Conservation (phyloP, 768 basidiomycete genomes). For the Gloeophyllum trabeum region DNA sequence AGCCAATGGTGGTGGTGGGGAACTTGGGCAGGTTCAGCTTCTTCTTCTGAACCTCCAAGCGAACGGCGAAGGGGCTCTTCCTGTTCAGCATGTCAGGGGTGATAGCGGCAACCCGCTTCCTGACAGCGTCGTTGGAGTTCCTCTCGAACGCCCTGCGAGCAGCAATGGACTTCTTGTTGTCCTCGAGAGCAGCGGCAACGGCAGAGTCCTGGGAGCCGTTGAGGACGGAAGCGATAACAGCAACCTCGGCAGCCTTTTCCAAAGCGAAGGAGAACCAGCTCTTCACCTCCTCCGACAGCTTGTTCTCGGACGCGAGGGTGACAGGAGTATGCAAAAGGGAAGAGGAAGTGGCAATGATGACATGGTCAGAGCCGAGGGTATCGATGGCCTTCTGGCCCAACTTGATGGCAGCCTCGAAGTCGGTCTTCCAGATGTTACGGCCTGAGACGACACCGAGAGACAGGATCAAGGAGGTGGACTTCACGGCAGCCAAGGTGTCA, state of each 20-base stretch:
- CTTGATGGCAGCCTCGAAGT: constrained; percentile 76
- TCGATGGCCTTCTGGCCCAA: constrained; percentile 77
- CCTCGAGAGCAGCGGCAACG: constrained; percentile 68
- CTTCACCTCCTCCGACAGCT: constrained; percentile 79
- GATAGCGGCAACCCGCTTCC: constrained; percentile 90
- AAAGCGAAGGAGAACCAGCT: constrained; percentile 99
- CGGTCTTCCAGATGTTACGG: constrained; percentile 99
- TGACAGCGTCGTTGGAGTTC: constrained; percentile 87
- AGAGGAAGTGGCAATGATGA: constrained; percentile 92
- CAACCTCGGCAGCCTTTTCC: constrained; percentile 91
- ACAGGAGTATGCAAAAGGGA: constrained; percentile 98
- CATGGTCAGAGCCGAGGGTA: constrained; percentile 74
- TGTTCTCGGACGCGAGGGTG: constrained; percentile 85
- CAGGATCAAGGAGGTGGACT: constrained; percentile 67
- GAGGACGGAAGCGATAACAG: constrained; percentile 74
- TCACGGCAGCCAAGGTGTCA: constrained; percentile 70
- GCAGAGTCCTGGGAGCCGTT: constrained; percentile 74
- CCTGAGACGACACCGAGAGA: constrained; percentile 96
- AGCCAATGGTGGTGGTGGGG: constrained; percentile 97
- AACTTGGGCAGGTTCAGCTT: constrained; percentile 89
- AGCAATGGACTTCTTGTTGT: constrained; percentile 81
- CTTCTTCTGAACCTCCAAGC: constrained; percentile 83
- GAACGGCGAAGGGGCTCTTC: constrained; percentile 78
- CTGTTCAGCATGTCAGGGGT: constrained; percentile 79
- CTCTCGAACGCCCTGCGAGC: constrained; percentile 93